Evolutionary conservation across 352 stramenopile species (phyloP).

Genomic region (Pythium pyrilobum): DNA sequence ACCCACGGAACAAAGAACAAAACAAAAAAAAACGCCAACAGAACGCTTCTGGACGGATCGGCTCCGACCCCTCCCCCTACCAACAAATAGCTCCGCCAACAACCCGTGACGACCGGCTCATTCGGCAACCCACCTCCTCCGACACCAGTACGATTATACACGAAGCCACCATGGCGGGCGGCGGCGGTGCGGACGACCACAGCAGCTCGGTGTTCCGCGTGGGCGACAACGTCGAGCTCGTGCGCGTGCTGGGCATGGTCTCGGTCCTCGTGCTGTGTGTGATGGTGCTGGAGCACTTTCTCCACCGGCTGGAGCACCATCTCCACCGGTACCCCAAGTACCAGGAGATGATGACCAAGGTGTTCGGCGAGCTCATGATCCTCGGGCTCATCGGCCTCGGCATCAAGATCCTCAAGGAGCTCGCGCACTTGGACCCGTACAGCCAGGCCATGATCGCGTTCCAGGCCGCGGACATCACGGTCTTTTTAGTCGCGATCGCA

Average conservation of each 20-base stretch:
- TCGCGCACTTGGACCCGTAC: slow-evolving; percentile 12
- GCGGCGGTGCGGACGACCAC: slow-evolving; percentile 2
- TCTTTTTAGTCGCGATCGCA: slow-evolving; percentile 29
- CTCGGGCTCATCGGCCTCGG: slow-evolving; percentile 30
- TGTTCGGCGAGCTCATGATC: slow-evolving; percentile 31
- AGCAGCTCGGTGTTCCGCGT: slow-evolving; percentile 49
- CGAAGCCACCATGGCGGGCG: slow-evolving; percentile 8
- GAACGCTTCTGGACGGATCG: too few species aligned
- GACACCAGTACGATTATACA: background rate
- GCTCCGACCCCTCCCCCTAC: too few species aligned
- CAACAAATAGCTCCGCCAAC: too few species aligned
- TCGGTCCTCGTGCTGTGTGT: slow-evolving; percentile 46
- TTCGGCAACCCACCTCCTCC: too few species aligned
- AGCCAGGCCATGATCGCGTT: slow-evolving; percentile 23
- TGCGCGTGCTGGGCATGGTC: slow-evolving; percentile 41
- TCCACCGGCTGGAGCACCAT: slow-evolving; percentile 48
- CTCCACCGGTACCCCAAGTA: slow-evolving; percentile 56
- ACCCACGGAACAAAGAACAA: too few species aligned
- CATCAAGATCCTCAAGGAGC: slow-evolving; percentile 31
- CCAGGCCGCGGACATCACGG: slow-evolving; percentile 28
- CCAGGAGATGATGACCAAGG: slow-evolving; percentile 62
- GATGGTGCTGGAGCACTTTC: slow-evolving; percentile 35
- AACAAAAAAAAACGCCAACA: too few species aligned
- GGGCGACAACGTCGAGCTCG: slow-evolving; percentile 47
- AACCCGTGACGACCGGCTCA: background rate